A percentile compares a stretch with the other conserved stretches of the same genome.
Evolutionary conservation across 768 basidiomycete species (phyloP).

Genomic region (Agaricus sinodeliciosus): DNA sequence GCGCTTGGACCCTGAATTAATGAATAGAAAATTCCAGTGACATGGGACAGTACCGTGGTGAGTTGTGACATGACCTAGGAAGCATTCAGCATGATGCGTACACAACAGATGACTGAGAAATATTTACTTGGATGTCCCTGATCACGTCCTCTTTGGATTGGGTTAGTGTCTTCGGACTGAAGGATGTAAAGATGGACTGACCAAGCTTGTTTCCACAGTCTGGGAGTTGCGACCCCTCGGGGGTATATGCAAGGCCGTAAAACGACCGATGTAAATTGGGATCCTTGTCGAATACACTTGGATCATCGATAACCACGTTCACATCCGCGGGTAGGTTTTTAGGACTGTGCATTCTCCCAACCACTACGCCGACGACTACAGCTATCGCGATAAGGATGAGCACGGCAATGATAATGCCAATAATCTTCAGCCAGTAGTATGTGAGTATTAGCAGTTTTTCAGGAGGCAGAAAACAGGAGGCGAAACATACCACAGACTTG

Average conservation of each 20-base stretch:
- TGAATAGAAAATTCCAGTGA: background rate
- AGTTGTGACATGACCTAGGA: constrained; percentile 78
- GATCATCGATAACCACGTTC: constrained; percentile 36
- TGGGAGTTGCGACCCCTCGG: constrained; percentile 64
- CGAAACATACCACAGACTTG: constrained; percentile 6
- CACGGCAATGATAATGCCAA: constrained; percentile 1
- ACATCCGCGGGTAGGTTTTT: background rate
- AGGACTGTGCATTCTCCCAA: background rate
- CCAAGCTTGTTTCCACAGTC: constrained; percentile 52
- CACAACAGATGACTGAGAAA: background rate
- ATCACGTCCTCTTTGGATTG: constrained; percentile 46
- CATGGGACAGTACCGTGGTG: constrained; percentile 44
- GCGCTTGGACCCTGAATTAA: constrained; percentile 31
- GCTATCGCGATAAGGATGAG: constrained; percentile 4
- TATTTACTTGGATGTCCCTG: constrained; percentile 58
- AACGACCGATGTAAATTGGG: constrained; percentile 63
- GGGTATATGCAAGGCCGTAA: constrained; percentile 87
- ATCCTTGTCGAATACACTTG: constrained; percentile 72
- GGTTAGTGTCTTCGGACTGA: background rate
- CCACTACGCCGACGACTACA: constrained; percentile 3
- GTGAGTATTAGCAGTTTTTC: background rate
- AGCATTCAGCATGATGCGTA: background rate
- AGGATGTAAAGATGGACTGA: constrained; percentile 16
- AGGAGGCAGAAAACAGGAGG: background rate
- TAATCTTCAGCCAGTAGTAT: background rate